Evolutionary conservation across 768 basidiomycete genomes (phyloP), one percentile per base, ranked within the genome.

Genomic region (Rhizopogon vulgaris): DNA sequence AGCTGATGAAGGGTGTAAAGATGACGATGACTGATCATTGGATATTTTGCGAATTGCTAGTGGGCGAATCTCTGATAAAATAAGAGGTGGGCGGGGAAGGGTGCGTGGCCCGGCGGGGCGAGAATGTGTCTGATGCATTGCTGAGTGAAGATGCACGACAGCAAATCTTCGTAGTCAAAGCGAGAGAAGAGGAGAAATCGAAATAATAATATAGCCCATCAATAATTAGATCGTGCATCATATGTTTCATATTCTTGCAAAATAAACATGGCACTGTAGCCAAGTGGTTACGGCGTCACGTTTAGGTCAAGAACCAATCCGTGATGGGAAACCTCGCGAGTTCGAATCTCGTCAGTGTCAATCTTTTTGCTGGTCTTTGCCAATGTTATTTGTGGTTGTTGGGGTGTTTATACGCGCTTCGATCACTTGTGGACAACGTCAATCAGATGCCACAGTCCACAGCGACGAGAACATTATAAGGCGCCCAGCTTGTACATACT

Each of bases 341-440:
- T 77, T 77, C 75, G 75, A 77, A 78, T 77, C 75, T 77, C 75
- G 75, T 77, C 75, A 77, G 73, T 77, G 74, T 77, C 75, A 77
- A 22, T 15, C n/a, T 52, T 63, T 65, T 53, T 38, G 40, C 30
- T 50, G 48, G 3, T 59, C 59, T 59, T 15, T 50, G 7, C 5
- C 24, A 39, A 24, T 27, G 10, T 39, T 41, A 38, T 39, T 53
- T 53, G 12, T 6, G 22, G n/a, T 8, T 49, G 46, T 48, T 37
- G 17, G 36, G 24, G 27, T 38, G 22, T 1, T 28, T 27, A 48
- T 41, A 30, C 39, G 38, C 27, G 43, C 48, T 24, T 37, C 38
- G 37, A 52, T 52, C 51, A 27, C n/a, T 38, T 34, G 51, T 49
- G 50, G 50, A 42, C 49, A 17, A 51, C 54, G 51, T 41, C 15